Evolutionary conservation across 768 basidiomycete genomes (phyloP).

Genomic region (Pleurotus djamor): DNA sequence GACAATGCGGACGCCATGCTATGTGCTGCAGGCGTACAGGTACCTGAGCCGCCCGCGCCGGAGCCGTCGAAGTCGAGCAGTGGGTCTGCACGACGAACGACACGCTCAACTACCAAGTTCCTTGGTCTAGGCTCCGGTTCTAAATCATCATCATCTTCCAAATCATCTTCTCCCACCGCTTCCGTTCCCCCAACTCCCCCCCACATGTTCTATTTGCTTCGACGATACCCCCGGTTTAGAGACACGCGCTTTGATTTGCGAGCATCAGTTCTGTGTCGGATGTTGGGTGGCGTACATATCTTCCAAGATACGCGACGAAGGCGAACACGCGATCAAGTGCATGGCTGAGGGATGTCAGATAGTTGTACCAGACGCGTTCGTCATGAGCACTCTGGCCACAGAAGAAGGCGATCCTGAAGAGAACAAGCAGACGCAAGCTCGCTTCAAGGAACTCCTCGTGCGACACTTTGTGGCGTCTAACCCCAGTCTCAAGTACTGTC

Average conservation of each 20-base stretch:
- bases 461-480: slow-evolving; percentile 89
- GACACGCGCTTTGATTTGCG: slow-evolving; percentile 75
- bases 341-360: slow-evolving; percentile 79
- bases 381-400: slow-evolving; percentile 49
- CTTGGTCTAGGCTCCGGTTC: slow-evolving; percentile 28
- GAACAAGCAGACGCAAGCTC: slow-evolving; percentile 52
- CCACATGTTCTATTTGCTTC: slow-evolving; percentile 94
- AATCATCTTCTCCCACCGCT: slow-evolving; percentile 20
- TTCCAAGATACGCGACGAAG: slow-evolving; percentile 83
- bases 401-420: slow-evolving; percentile 25
- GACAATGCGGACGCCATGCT: slow-evolving; percentile 78
- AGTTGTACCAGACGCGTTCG: slow-evolving; percentile 62
- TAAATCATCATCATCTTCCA: slow-evolving; percentile 18
- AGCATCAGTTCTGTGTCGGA: slow-evolving; percentile 77
- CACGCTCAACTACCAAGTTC: slow-evolving; percentile 35
- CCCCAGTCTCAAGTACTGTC: slow-evolving; percentile 87
- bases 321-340: slow-evolving; percentile 69
- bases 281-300: slow-evolving; percentile 84
- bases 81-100: slow-evolving; percentile 26
- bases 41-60: slow-evolving; percentile 40
- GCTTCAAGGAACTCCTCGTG: slow-evolving; percentile 86
- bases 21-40: slow-evolving; percentile 66
- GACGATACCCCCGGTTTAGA: slow-evolving; percentile 62
- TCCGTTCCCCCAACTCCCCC: slow-evolving; percentile 37
- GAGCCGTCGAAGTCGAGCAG: slow-evolving; percentile 20